Evolutionary conservation across 2,329 filamentous ascomycete genomes (phyloP).

Genomic region (Penicillium sumatraense): DNA sequence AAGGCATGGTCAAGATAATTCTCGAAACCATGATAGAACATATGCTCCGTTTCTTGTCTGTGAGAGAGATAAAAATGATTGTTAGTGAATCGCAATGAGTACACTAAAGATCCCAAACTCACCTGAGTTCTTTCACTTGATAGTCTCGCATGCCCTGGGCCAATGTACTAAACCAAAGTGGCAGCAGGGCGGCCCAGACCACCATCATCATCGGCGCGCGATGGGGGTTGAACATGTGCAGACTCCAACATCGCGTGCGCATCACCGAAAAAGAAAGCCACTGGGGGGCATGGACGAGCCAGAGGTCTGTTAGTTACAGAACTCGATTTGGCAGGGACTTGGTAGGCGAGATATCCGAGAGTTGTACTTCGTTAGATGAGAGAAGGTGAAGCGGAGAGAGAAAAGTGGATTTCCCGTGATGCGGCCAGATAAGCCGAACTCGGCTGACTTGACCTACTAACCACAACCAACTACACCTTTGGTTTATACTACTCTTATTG

Average conservation of each 20-base stretch:
- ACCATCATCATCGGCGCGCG: constrained; percentile 37
- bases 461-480: too few species aligned
- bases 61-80: neutral
- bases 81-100: neutral
- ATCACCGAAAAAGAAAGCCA: constrained; percentile 38
- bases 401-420: too few species aligned
- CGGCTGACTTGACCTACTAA: too few species aligned
- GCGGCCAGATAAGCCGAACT: too few species aligned
- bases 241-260: constrained; percentile 47
- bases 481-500: too few species aligned
- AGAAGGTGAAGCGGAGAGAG: too few species aligned
- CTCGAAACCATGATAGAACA: constrained; percentile 97
- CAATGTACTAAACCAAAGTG: constrained; percentile 40
- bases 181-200: constrained; percentile 38
- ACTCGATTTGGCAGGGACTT: too few species aligned
- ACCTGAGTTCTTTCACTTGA: constrained; percentile 44
- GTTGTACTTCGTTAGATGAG: too few species aligned
- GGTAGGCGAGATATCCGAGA: too few species aligned
- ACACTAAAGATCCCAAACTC: neutral
- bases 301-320: neutral
- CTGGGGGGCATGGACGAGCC: constrained; percentile 27
- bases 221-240: constrained; percentile 39
- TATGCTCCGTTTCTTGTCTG: constrained; percentile 59
- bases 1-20: constrained; percentile 95
- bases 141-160: constrained; percentile 41